Conservation (phyloP, 495 filamentous ascomycete genomes). For the Penicillium mononematosum region DNA sequence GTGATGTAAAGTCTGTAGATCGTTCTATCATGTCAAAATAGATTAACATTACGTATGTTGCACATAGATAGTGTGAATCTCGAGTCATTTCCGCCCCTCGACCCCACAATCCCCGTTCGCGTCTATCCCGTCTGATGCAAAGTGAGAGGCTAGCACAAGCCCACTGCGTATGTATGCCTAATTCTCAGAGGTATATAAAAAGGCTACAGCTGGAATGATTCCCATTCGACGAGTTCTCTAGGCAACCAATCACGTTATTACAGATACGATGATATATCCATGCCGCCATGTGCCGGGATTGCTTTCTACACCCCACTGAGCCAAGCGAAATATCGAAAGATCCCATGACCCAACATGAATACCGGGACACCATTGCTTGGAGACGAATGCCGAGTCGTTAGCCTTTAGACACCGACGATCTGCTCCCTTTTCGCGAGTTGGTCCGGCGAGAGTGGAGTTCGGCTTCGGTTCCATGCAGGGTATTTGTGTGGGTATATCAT, state of each 20-base stretch:
- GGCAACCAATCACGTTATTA: not conserved
- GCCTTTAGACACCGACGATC: slow-evolving; percentile 12
- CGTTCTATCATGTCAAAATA: not conserved
- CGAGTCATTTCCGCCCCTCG: not conserved
- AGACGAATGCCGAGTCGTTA: not conserved
- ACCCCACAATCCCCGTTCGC: not conserved
- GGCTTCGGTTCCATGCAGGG: slow-evolving; percentile 14
- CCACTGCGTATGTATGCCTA: not conserved
- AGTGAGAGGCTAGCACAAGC: not conserved
- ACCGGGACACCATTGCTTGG: not conserved
- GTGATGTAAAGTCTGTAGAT: not conserved
- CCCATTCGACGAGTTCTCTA: not conserved
- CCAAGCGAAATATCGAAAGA: not conserved
- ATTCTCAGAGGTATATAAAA: not conserved
- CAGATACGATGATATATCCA: not conserved
- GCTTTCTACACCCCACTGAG: not conserved
- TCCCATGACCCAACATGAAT: not conserved
- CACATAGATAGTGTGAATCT: not conserved
- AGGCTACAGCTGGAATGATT: not conserved
- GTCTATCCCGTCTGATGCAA: not conserved
- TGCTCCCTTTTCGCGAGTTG: slow-evolving; percentile 1
- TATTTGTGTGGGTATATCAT: not conserved
- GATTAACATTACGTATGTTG: not conserved
- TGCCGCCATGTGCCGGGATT: not conserved
- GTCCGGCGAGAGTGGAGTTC: slow-evolving; percentile 9